Conservation (phyloP, 2,329 filamentous ascomycete species). For the Grosmannia huntii region DNA sequence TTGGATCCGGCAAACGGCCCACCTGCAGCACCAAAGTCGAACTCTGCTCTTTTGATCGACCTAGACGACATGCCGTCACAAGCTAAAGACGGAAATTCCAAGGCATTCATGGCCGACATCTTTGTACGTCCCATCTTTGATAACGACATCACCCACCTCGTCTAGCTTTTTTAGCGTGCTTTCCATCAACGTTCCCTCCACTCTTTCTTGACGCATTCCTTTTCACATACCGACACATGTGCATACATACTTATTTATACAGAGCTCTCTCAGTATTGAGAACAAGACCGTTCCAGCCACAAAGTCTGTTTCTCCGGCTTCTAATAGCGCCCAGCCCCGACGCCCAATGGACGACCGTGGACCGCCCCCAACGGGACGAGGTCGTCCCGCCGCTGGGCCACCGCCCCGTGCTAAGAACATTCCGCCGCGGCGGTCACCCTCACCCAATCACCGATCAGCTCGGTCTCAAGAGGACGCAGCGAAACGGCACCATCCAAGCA, state of each 20-base stretch:
- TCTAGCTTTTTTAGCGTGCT: neutral
- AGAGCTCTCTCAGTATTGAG: conserved; percentile 58
- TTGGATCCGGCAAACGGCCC: conserved; percentile 40
- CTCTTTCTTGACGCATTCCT: neutral
- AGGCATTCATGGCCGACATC: conserved; percentile 52
- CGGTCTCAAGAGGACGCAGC: conserved; percentile 55
- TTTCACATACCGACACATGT: neutral
- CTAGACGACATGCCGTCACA: conserved; percentile 37
- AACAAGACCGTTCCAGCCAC: conserved; percentile 29
- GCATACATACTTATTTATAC: conserved; percentile 2
- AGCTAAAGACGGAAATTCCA: conserved; percentile 36
- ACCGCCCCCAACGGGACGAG: conserved; percentile 17
- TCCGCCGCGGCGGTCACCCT: conserved; percentile 30
- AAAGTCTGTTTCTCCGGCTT: neutral
- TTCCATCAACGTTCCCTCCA: neutral
- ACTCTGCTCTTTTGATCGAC: conserved; percentile 22
- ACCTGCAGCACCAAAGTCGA: conserved; percentile 12
- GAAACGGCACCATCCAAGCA: conserved; percentile 27
- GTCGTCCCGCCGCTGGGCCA: conserved; percentile 25
- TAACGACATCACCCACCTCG: conserved; percentile 2
- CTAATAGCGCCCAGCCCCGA: neutral
- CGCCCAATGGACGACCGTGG: neutral
- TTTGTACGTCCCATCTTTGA: conserved; percentile 50
- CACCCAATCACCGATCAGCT: conserved; percentile 42
- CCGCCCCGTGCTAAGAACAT: conserved; percentile 34